Percentiles rank a stretch among this genome's conserved stretches.
These are phyloP conservation scores for Quercus phellos DNA, from an alignment of 331 rosid species.

Conservation along the genomic window DNA sequence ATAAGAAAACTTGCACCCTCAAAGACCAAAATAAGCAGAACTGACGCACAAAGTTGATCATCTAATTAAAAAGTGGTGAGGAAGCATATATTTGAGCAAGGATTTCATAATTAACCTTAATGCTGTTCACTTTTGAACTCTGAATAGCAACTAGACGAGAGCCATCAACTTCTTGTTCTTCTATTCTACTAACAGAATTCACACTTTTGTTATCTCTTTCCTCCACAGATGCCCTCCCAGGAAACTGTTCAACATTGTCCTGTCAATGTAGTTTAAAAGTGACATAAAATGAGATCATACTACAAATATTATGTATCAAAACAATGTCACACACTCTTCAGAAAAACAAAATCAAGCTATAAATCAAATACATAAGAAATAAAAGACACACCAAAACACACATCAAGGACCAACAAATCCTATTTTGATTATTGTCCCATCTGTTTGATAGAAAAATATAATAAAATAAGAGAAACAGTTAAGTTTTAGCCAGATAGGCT, in stretches of 20 bases:
- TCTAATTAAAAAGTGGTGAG: background rate
- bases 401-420: background rate
- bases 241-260: slow-evolving; percentile 24
- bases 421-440: background rate
- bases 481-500: too few relatives aligned
- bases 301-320: background rate
- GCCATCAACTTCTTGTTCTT: slow-evolving; percentile 24
- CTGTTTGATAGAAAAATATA: background rate
- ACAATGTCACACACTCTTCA: background rate
- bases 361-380: background rate
- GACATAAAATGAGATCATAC: background rate
- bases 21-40: background rate
- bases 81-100: background rate
- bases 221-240: slow-evolving; percentile 37
- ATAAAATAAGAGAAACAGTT: background rate
- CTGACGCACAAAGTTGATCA: background rate
- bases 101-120: slow-evolving; percentile 27
- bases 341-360: background rate
- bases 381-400: background rate
- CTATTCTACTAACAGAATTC: slow-evolving; percentile 27
- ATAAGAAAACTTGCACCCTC: background rate
- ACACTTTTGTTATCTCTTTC: slow-evolving; percentile 26
- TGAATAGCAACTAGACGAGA: slow-evolving; percentile 20
- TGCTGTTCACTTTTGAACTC: slow-evolving; percentile 27
- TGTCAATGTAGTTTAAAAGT: slow-evolving; percentile 23